A percentile compares a stretch with the other conserved stretches of the same genome.
Conservation (phyloP, 2,329 filamentous ascomycete species). For the Sclerotinia trifoliorum region DNA sequence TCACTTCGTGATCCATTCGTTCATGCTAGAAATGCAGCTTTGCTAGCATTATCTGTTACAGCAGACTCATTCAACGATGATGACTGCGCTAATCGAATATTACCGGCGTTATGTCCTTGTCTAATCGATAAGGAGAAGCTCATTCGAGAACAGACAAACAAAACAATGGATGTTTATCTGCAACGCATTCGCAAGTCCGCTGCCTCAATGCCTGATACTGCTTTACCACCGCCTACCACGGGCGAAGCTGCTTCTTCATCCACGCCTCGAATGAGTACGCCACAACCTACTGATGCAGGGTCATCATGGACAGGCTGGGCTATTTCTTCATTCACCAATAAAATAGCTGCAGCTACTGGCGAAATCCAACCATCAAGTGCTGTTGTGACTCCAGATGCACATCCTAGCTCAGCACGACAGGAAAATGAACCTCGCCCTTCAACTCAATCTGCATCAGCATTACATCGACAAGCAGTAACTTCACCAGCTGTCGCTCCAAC, state of each 20-base stretch:
- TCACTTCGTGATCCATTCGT: slow-evolving; percentile 92
- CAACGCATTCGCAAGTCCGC: slow-evolving; percentile 78
- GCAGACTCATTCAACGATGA: slow-evolving; percentile 84
- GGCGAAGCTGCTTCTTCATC: slow-evolving; percentile 45
- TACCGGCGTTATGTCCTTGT: slow-evolving; percentile 80
- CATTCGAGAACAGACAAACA: slow-evolving; percentile 86
- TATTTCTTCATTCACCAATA: slow-evolving; percentile 97
- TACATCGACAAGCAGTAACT: slow-evolving; percentile 60
- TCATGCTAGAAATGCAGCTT: slow-evolving; percentile 84
- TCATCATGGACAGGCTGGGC: slow-evolving; percentile 93
- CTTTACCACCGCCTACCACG: slow-evolving; percentile 63
- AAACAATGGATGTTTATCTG: slow-evolving; percentile 84
- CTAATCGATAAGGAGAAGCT: slow-evolving; percentile 95
- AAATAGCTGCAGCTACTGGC: slow-evolving; percentile 77
- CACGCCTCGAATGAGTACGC: slow-evolving; percentile 75
- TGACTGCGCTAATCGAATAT: slow-evolving; percentile 78
- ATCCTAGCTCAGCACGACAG: slow-evolving; percentile 44
- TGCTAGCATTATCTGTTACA: slow-evolving; percentile 84
- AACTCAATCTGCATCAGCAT: slow-evolving; percentile 52
- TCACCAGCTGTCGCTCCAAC: slow-evolving; percentile 49
- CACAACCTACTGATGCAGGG: slow-evolving; percentile 61
- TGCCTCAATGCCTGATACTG: slow-evolving; percentile 75
- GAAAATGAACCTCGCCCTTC: slow-evolving; percentile 41
- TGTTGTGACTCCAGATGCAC: slow-evolving; percentile 45
- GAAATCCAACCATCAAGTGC: slow-evolving; percentile 67